Evolutionary conservation across 768 basidiomycete species (phyloP), one percentile per base, ranked within the genome.

Genomic region (Tulasnella sp.): DNA sequence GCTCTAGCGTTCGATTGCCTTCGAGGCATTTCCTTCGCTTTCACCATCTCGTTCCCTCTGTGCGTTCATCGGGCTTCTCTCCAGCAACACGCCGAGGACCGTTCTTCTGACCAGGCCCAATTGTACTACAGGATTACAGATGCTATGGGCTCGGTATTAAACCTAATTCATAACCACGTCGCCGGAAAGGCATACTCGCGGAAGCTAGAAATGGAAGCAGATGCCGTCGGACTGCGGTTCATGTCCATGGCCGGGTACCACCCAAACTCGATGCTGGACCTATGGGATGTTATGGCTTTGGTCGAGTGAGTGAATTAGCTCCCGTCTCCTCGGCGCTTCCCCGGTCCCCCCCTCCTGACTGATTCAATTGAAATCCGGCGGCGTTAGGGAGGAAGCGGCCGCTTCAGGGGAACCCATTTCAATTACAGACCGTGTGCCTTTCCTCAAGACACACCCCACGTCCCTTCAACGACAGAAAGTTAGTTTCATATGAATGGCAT

Each of bases 231-330:
- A 3, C 78, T 87, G 18, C 81, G 84, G 75, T 82, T 86, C 76
- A 86, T 87, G 86, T 85, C 86, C 1, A 81, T 80, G 32, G 86
- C 86, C n/a, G 85, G 86, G 29, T 87, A 85, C 77, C 83, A 86
- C 76, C 86, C 86, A 1, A 80, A 84, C 3, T 83, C 83, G 0
- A 85, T 85, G 9, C 70, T 84, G 16, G 83, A 84, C 77, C 80
- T 87, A 10, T 87, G 86, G 86, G 84, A 86, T 40, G 80, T 86
- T 13, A 84, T 87, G 83, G 82, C 82, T 23, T 84, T 83, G 44
- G 83, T 86, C 13, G 86, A 87, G 80, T 80, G 26, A 35, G 80
- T 80, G 20, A 13, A 37, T 26, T n/a, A 51, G 51, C 23, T 35
- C 23, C n/a, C 51, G 23, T 51, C 6, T 4, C 70, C 32, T 23